A percentile compares a stretch with the other conserved stretches of the same genome.
Evolutionary conservation across 2,329 filamentous ascomycete species (phyloP).

Genomic region (Alternaria brassicae): DNA sequence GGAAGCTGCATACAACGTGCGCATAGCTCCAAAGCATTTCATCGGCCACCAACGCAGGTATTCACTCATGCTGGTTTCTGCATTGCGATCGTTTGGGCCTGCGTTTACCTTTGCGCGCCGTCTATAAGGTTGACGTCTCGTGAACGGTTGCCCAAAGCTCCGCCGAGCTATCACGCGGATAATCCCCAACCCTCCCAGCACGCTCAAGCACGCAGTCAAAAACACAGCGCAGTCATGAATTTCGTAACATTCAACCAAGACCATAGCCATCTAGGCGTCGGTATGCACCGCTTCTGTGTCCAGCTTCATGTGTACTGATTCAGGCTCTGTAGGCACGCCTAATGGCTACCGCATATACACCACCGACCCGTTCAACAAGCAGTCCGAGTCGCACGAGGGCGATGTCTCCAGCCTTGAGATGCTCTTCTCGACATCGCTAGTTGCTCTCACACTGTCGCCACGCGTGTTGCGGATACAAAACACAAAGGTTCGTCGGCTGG

Average conservation of each 20-base stretch:
- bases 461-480: slow-evolving; percentile 95
- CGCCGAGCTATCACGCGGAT: slow-evolving; percentile 12
- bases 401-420: slow-evolving; percentile 98
- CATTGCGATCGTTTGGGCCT: slow-evolving; percentile 4
- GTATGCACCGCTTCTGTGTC: slow-evolving; percentile 58
- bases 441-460: slow-evolving; percentile 90
- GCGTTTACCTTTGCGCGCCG: slow-evolving; percentile 12
- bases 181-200: slow-evolving; percentile 13
- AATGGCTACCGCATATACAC: slow-evolving; percentile 96
- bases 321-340: slow-evolving; percentile 71
- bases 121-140: slow-evolving; percentile 17
- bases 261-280: slow-evolving; percentile 94
- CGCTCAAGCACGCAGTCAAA: slow-evolving; percentile 7
- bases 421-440: slow-evolving; percentile 97
- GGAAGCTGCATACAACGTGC: slow-evolving; percentile 17
- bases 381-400: slow-evolving; percentile 91
- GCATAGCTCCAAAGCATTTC: slow-evolving; percentile 4
- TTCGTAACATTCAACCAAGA: slow-evolving; percentile 99
- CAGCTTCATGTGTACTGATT: slow-evolving; percentile 7
- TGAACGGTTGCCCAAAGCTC: slow-evolving; percentile 35
- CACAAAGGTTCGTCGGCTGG: slow-evolving; percentile 73
- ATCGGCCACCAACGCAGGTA: background rate
- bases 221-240: slow-evolving; percentile 69
- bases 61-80: slow-evolving; percentile 20
- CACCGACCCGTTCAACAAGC: slow-evolving; percentile 93